Conservation (phyloP, 208 protist genomes). For the Acanthamoeba sp. region DNA sequence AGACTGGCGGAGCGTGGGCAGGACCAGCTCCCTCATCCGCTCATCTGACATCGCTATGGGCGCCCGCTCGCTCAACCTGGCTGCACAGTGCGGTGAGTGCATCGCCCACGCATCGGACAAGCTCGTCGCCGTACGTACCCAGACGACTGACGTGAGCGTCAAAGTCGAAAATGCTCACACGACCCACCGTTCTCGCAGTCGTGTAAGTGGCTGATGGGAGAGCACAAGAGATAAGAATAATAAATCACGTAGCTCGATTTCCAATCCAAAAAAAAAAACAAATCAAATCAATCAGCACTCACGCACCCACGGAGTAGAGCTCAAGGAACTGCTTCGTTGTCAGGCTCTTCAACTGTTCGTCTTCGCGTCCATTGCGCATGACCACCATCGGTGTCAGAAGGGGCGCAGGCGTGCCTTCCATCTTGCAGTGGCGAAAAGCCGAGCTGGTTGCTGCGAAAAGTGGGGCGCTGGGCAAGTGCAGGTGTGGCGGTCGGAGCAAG, state of each 20-base stretch:
- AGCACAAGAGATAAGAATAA: not conserved
- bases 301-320: constrained; percentile 23
- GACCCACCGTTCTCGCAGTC: constrained; percentile 8
- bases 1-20: not conserved
- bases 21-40: constrained; percentile 17
- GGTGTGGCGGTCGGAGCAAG: too few relatives aligned
- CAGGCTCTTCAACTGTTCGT: not conserved
- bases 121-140: not conserved
- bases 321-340: constrained; percentile 51
- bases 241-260: too few relatives aligned
- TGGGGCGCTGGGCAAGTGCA: too few relatives aligned
- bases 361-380: constrained; percentile 34
- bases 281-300: not conserved
- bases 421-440: not conserved
- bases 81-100: not conserved
- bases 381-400: not conserved
- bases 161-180: constrained; percentile 17
- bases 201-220: not conserved
- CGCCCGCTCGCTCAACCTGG: constrained; percentile 44
- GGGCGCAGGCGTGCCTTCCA: not conserved
- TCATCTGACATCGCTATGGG: constrained; percentile 27
- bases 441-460: not conserved
- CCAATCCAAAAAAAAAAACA: not conserved
- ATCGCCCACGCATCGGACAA: not conserved
- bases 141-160: constrained; percentile 32